Base-by-base conservation (phyloP, 768 basidiomycete genomes). In the Podaxis pistillaris region DNA sequence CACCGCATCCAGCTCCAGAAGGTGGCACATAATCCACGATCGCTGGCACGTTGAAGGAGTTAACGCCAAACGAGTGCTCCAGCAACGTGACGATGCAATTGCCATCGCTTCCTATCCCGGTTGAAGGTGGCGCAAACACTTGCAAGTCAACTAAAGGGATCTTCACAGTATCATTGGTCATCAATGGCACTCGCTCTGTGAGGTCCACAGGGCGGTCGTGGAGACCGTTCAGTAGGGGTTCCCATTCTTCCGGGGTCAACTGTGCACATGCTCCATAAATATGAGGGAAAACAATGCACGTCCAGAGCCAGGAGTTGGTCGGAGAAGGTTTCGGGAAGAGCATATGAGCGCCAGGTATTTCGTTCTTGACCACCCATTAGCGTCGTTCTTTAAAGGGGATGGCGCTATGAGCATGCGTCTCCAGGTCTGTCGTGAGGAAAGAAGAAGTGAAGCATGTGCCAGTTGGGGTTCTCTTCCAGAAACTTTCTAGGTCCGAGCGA, bases 21-120 rank as follows among this genome's bases (percentile, higher is more conserved):
- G 85, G 85, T 17, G 87, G 86, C 40, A 78, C 79, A 64, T 74
- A 74, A 4, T 60, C 53, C 2, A 72, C 69, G 28, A 74, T 56
- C 30, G 71, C 69, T 22, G 73, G 73, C 1, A 66, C 58, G 58
- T 69, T 70, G 58, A 59, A 74, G 8, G 72, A 74, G 11, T 70
- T 69, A 49, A 68, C 67, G 36, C 74, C 74, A 58, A 75, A 75
- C 8, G 72, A 64, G 67, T 75, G 73, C 17, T 66, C 64, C 24
- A 73, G 58, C 8, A 75, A 64, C 17, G 67, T 54, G 11, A 73
- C 67, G 4, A 58, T 63, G 60, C 74, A 75, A 44, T 66, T 67
- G 40, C 17, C 17, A 13, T 41, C 17, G 4, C 13, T 41, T 41
- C 40, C 40, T 41, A 41, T 41, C 40, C 4, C 15, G 40, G 11